Evolutionary conservation across 2,329 filamentous ascomycete genomes (phyloP).

Genomic region (Monilinia polystroma): DNA sequence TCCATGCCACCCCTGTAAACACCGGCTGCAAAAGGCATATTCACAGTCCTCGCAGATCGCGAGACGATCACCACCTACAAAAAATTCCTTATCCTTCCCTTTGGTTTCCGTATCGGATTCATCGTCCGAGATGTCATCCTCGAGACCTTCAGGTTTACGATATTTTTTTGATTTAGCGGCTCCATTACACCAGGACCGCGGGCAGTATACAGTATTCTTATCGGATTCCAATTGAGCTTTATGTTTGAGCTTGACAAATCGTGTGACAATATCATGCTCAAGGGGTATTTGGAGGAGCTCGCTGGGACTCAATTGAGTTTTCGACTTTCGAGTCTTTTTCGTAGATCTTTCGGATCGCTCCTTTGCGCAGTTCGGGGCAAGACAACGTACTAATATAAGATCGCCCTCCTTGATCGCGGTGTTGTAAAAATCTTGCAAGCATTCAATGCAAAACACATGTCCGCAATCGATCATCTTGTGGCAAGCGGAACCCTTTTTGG

Average conservation of each 20-base stretch:
- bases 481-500: slow-evolving; percentile 81
- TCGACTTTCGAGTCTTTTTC: slow-evolving; percentile 57
- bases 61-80: slow-evolving; percentile 59
- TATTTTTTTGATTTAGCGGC: slow-evolving; percentile 75
- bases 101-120: slow-evolving; percentile 45
- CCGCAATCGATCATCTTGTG: slow-evolving; percentile 80
- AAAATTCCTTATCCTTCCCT: slow-evolving; percentile 29
- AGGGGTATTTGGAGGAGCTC: slow-evolving; percentile 79
- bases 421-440: slow-evolving; percentile 86
- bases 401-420: slow-evolving; percentile 84
- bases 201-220: slow-evolving; percentile 89
- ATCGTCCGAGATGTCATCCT: slow-evolving; percentile 57
- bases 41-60: slow-evolving; percentile 85
- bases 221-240: slow-evolving; percentile 91
- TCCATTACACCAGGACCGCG: slow-evolving; percentile 87
- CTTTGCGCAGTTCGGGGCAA: slow-evolving; percentile 75
- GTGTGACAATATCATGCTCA: slow-evolving; percentile 69
- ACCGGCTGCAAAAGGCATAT: slow-evolving; percentile 80
- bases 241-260: slow-evolving; percentile 87
- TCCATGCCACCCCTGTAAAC: slow-evolving; percentile 84
- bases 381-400: slow-evolving; percentile 74
- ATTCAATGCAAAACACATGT: slow-evolving; percentile 89
- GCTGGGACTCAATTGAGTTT: slow-evolving; percentile 72
- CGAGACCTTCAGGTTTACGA: slow-evolving; percentile 66
- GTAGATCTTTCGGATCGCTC: slow-evolving; percentile 46